Conservation (phyloP, 176 grass and related monocot genomes). For the Oryza officinalis region DNA sequence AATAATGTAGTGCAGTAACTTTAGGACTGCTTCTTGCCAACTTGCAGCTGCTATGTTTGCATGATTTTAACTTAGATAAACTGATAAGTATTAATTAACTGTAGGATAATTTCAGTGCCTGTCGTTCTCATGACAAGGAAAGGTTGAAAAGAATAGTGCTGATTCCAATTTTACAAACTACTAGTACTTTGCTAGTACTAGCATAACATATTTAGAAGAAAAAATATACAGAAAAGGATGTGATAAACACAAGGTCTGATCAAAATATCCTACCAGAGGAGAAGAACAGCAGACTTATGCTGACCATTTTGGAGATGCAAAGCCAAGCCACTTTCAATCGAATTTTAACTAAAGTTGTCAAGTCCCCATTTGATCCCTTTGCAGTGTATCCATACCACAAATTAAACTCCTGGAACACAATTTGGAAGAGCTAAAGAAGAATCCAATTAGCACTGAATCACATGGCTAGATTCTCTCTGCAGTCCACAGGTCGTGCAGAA, state of each 20-base stretch:
- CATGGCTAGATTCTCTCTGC: slow-evolving; percentile 27
- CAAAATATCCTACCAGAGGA: not conserved
- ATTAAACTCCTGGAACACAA: not conserved
- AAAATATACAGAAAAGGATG: not conserved
- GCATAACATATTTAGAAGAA: not conserved
- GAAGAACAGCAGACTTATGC: not conserved
- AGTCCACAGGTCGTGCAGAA: not conserved
- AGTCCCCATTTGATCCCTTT: not conserved
- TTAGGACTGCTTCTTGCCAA: slow-evolving; percentile 26
- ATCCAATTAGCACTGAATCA: slow-evolving; percentile 7
- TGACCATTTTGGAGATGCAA: slow-evolving; percentile 1
- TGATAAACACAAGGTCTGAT: not conserved
- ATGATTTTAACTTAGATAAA: slow-evolving; percentile 8
- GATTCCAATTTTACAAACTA: not conserved
- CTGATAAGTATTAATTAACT: not conserved
- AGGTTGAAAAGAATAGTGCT: not conserved
- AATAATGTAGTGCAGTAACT: not conserved
- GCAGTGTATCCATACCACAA: not conserved
- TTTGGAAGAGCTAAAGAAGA: slow-evolving; percentile 9
- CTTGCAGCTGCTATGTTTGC: slow-evolving; percentile 24
- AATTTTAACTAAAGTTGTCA: not conserved
- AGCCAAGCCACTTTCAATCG: not conserved
- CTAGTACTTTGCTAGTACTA: not conserved
- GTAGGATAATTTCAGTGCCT: not conserved
- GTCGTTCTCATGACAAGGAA: slow-evolving; percentile 13